Percentiles rank a stretch among this genome's conserved stretches.
Conservation (phyloP, 768 basidiomycete species). For the Phlebiopsis flavidoalba region DNA sequence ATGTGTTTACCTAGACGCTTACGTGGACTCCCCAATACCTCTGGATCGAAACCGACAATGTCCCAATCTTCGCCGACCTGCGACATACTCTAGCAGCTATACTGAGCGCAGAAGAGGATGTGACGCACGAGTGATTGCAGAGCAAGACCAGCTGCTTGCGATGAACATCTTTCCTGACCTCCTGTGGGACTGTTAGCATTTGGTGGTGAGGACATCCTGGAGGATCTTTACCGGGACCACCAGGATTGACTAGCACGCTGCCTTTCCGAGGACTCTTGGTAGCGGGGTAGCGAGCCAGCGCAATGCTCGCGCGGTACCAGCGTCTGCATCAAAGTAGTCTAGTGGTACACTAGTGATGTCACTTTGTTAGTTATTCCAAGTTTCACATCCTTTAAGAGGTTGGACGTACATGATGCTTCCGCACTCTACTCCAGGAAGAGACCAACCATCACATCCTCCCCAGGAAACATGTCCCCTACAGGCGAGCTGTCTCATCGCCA, state of each 20-base stretch:
- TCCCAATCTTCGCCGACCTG: conserved; percentile 23
- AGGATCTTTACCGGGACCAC: conserved; percentile 20
- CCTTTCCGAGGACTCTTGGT: conserved; percentile 22
- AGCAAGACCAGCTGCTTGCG: background rate
- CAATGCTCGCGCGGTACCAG: conserved; percentile 25
- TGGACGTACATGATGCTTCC: conserved; percentile 18
- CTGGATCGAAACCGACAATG: conserved; percentile 26
- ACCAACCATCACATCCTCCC: background rate
- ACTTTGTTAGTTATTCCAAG: background rate
- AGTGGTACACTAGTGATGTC: conserved; percentile 25
- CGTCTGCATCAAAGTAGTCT: conserved; percentile 25
- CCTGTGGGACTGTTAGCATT: background rate
- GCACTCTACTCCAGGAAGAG: conserved; percentile 12
- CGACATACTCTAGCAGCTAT: background rate
- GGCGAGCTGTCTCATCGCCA: background rate
- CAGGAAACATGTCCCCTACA: background rate
- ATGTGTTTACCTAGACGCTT: background rate
- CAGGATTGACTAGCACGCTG: conserved; percentile 28
- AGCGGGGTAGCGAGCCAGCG: conserved; percentile 26
- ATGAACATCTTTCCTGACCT: conserved; percentile 16
- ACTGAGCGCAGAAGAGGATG: background rate
- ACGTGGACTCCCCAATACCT: conserved; percentile 28
- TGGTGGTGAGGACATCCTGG: too few species aligned
- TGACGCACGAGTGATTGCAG: conserved; percentile 12
- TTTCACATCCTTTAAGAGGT: background rate